Evolutionary conservation across 441 rosid genomes (phyloP), one percentile per base, ranked within the genome.

Genomic region (Pelargonium fulgidum): DNA sequence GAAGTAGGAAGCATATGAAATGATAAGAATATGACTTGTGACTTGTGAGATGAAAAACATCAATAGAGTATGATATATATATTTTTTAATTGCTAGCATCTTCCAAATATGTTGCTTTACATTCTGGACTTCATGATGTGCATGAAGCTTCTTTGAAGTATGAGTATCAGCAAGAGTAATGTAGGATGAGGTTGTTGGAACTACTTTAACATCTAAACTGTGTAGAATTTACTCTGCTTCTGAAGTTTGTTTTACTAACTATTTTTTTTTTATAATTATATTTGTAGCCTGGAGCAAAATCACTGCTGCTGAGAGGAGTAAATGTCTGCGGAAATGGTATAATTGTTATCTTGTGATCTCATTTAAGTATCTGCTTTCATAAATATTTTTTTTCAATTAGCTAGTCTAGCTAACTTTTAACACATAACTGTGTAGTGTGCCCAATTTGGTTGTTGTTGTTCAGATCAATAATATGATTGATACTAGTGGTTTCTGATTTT

Each of bases 261-360:
- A 3, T 2, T 29, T 29, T 29, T 29, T 29, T 29, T 26, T 26
- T 26, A n/a, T n/a, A n/a, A 26, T 62, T 7, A 67, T 54, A 42
- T 70, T 14, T 70, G 50, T 76, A 94, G 99, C 94, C 69, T 94
- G 99, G 98, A 92, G 99, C 82, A 92, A 80, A 75, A 74, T 78
- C 68, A 85, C 98, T 64, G 97, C 97, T 68, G 79, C 81, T 66
- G 95, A 90, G 73, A 89, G 99, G 86, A 92, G 97, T 85, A 85
- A 80, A 80, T 73, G 22, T 69, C 77, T 94, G 68, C 80, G 94
- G 67, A 87, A 80, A 80, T 94, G 99, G 99, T 94, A 87, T 67
- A 0, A 17, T 65, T 50, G 68, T 61, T 75, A 17, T 42, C 13
- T 66, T 19, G 17, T 54, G 44, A 13, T 45, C 3, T 62, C 47